Percentiles rank a stretch among this genome's conserved stretches.
These are phyloP conservation scores for Ganoderma lucidum DNA, from an alignment of 1,284 basidiomycete genomes.

Conservation along the genomic window DNA sequence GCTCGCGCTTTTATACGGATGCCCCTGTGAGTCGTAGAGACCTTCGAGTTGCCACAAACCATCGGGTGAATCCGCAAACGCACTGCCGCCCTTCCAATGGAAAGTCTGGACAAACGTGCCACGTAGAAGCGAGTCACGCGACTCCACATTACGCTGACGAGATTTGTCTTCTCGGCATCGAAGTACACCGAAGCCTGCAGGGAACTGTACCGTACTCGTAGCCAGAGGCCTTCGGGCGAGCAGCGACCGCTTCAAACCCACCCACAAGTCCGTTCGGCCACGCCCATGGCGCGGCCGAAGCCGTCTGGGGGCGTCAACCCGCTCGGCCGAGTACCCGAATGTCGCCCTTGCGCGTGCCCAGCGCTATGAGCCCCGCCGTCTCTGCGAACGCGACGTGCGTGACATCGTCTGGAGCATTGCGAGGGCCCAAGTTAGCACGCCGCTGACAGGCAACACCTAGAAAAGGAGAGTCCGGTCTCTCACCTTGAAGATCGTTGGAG, in stretches of 20 bases:
- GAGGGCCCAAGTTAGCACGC: not conserved
- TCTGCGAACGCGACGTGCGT: constrained; percentile 57
- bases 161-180: constrained; percentile 1
- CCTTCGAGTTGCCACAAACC: not conserved
- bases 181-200: not conserved
- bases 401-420: constrained; percentile 49
- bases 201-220: not conserved
- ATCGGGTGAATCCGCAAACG: not conserved
- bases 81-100: not conserved
- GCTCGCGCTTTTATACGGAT: not conserved
- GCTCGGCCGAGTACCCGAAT: constrained; percentile 36
- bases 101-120: not conserved
- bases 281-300: not conserved
- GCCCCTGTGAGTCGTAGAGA: no score
- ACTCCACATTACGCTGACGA: not conserved
- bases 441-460: not conserved
- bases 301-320: not conserved
- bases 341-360: constrained; percentile 55
- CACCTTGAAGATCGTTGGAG: constrained; percentile 60
- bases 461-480: constrained; percentile 15
- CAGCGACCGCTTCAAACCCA: not conserved
- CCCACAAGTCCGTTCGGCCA: constrained; percentile 14
- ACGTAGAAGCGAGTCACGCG: no score
- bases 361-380: constrained; percentile 50
- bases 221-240: not conserved